These are phyloP conservation scores for Rhizopus arrhizus DNA, from an alignment of 371 early-diverging fungal genomes.

Conservation along the genomic window DNA sequence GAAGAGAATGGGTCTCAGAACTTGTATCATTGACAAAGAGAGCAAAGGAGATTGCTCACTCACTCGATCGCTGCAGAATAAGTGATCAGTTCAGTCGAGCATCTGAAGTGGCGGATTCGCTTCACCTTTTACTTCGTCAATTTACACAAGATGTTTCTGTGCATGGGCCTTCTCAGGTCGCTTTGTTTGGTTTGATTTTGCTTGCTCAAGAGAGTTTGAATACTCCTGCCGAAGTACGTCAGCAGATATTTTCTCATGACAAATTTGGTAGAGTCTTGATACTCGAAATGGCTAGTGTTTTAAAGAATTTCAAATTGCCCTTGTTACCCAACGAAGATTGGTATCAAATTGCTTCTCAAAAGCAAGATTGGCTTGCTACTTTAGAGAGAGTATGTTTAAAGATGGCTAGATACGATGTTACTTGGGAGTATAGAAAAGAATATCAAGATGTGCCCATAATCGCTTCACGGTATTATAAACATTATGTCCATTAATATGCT, in stretches of 20 bases:
- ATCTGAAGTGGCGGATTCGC: constrained; percentile 23
- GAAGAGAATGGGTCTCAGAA: constrained; percentile 10
- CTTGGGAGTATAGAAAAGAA: constrained; percentile 49
- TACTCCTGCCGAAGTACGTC: constrained; percentile 42
- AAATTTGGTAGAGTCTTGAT: constrained; percentile 43
- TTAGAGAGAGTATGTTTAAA: constrained; percentile 30
- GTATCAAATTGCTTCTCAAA: not conserved
- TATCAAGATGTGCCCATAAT: constrained; percentile 37
- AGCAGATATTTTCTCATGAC: constrained; percentile 40
- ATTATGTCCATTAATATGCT: not conserved
- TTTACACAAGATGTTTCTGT: constrained; percentile 14
- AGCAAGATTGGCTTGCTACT: constrained; percentile 26
- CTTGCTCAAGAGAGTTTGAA: constrained; percentile 35
- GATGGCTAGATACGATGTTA: constrained; percentile 37
- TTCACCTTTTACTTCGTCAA: constrained; percentile 31
- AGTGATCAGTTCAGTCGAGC: constrained; percentile 43
- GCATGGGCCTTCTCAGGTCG: constrained; percentile 20
- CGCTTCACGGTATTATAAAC: constrained; percentile 31
- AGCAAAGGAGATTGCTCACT: constrained; percentile 27
- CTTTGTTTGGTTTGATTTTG: constrained; percentile 29
- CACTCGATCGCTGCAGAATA: constrained; percentile 31
- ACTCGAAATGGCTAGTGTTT: constrained; percentile 36
- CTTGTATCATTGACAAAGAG: constrained; percentile 24
- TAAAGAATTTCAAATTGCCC: constrained; percentile 37
- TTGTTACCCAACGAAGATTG: constrained; percentile 6